Base-by-base conservation (phyloP, 2,329 filamentous ascomycete species). In the Verticillium longisporum region DNA sequence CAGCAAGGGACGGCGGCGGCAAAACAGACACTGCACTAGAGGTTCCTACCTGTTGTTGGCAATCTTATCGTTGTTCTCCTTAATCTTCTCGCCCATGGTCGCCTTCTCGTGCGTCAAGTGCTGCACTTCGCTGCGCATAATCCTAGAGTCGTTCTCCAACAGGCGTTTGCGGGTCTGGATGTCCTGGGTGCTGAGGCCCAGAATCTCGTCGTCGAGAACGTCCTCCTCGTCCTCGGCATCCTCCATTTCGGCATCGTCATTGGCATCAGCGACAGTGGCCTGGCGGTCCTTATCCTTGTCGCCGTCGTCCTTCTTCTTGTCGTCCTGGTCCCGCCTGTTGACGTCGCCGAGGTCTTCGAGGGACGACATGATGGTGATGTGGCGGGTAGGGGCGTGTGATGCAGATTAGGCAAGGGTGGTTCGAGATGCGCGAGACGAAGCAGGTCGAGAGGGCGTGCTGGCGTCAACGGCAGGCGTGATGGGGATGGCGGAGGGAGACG, bases 1-100 rank as follows among this genome's bases (percentile, higher is more conserved):
- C 31, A 61, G 36, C 55, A 15, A 55, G 54, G 26, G 26, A 33
- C 15, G 54, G 32, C 32, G 6, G 26, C 26, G 26, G 26, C 26
- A 55, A 2, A 32, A n/a, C 15, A 1, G 26, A 13, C 26, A 26
- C 54, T 10, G 15, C 32, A 15, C 13, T 1, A 53, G 55, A 53
- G 37, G 60, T 55, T 68, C 83, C 67, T 80, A 96, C 93, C 92
- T 87, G 82, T 99, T 99, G 79, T 99, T 98, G 68, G 96, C 93
- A 71, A 99, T 99, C 86, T 99, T 99, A 69, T 99, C 96, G 71
- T 91, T 80, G 72, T 99, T 99, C 74, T 99, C 95, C 83, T 97
- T 98, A 77, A 99, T 98, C 83, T 97, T 98, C 77, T 98, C 94
- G 62, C 88, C 88, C 95, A 99, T 99, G 57, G 91, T 88, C 57